These are phyloP conservation scores for Linnemannia exigua DNA, from an alignment of 192 early-diverging fungal genomes.

Conservation along the genomic window DNA sequence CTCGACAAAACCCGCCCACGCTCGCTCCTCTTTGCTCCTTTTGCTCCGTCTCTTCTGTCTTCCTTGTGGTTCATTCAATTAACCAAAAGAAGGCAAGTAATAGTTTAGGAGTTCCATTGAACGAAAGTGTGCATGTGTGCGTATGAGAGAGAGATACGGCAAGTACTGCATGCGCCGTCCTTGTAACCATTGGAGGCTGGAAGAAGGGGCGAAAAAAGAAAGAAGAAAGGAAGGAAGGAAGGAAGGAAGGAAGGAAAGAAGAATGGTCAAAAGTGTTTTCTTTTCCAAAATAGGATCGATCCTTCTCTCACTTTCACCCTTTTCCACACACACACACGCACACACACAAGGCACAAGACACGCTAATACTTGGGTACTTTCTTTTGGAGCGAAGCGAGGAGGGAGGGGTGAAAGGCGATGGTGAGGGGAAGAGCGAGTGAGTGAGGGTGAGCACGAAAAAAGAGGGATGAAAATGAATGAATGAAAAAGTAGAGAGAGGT, in stretches of 20 bases:
- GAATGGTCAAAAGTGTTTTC: slow-evolving; percentile 3
- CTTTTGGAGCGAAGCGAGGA: background rate
- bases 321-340: background rate
- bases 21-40: background rate
- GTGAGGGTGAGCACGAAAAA: background rate
- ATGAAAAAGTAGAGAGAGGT: background rate
- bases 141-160: background rate
- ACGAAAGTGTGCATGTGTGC: no score
- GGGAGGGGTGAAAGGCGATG: background rate
- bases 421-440: background rate
- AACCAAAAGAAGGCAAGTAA: background rate
- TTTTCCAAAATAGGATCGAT: slow-evolving; percentile 7
- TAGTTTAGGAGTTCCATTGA: background rate
- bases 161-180: background rate
- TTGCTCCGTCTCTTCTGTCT: background rate
- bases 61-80: background rate
- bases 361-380: background rate
- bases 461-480: background rate
- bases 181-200: background rate
- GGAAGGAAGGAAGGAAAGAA: background rate
- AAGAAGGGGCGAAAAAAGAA: background rate
- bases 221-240: background rate
- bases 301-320: background rate
- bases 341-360: background rate
- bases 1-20: background rate